These are phyloP conservation scores for Suillus paluster DNA, from an alignment of 768 basidiomycete genomes.

Conservation along the genomic window DNA sequence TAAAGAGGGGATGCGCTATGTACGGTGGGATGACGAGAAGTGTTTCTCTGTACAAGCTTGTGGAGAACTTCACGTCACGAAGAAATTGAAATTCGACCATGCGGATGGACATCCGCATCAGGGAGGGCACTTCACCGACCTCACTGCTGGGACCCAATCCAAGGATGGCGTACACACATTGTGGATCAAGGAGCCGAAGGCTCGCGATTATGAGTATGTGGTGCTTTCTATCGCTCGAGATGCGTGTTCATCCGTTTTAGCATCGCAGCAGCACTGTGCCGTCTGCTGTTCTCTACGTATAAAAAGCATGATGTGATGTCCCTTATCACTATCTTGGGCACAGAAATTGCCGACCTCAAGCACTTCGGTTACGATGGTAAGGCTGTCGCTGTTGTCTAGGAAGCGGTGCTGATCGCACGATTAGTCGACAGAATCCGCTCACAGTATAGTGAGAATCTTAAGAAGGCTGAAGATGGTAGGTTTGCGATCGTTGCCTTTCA, in stretches of 20 bases:
- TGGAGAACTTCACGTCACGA: slow-evolving; percentile 60
- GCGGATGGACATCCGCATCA: neutral
- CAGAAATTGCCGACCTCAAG: slow-evolving; percentile 75
- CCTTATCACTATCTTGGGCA: slow-evolving; percentile 88
- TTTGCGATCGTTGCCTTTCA: neutral
- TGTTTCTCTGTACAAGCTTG: slow-evolving; percentile 70
- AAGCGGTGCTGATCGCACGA: neutral
- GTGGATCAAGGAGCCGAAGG: slow-evolving; percentile 67
- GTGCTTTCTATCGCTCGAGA: slow-evolving; percentile 1
- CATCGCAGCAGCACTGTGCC: slow-evolving; percentile 79
- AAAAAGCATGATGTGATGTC: slow-evolving; percentile 83
- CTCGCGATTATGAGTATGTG: slow-evolving; percentile 87
- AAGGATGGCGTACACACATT: slow-evolving; percentile 54
- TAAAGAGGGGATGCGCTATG: slow-evolving; percentile 54
- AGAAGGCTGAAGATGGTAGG: neutral
- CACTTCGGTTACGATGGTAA: slow-evolving; percentile 81
- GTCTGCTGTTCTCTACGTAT: slow-evolving; percentile 69
- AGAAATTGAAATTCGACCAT: slow-evolving; percentile 57
- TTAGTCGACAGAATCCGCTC: slow-evolving; percentile 13
- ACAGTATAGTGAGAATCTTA: neutral
- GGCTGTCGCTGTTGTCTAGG: slow-evolving; percentile 12
- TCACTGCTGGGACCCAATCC: slow-evolving; percentile 64
- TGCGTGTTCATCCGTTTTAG: slow-evolving; percentile 40
- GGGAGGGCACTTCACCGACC: slow-evolving; percentile 49
- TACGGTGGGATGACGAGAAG: slow-evolving; percentile 57